Conservation (phyloP, 1,284 basidiomycete species). For the Termitomyces sp. region DNA sequence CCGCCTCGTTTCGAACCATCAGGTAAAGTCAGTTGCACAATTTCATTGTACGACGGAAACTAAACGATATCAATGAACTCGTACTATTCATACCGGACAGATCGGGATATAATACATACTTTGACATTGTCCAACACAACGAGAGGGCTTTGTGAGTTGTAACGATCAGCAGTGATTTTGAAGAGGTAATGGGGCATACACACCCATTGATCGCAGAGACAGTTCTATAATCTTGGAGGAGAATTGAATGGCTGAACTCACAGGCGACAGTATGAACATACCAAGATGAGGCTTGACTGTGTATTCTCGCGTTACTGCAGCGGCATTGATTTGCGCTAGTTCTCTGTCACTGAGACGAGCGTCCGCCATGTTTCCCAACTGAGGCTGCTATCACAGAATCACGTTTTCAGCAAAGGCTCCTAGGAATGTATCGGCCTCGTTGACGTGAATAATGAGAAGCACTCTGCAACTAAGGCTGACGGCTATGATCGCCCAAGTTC, state of each 20-base stretch:
- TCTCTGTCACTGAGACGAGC: conserved; percentile 69
- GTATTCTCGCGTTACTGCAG: conserved; percentile 82
- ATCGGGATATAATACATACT: conserved; percentile 34
- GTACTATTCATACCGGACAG: not conserved
- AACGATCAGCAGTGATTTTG: conserved; percentile 10
- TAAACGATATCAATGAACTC: conserved; percentile 25
- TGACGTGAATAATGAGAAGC: not conserved
- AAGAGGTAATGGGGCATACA: conserved; percentile 23
- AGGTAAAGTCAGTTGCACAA: conserved; percentile 92
- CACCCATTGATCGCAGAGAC: conserved; percentile 97
- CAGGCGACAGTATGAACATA: conserved; percentile 33
- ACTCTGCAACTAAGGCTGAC: not conserved
- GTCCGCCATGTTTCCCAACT: conserved; percentile 39
- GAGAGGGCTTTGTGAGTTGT: conserved; percentile 57
- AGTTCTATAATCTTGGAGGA: conserved; percentile 80
- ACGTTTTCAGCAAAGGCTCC: conserved; percentile 1
- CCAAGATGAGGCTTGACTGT: conserved; percentile 88
- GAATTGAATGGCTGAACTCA: conserved; percentile 14
- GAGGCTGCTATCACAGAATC: conserved; percentile 3
- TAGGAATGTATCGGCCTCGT: not conserved
- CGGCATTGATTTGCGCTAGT: conserved; percentile 79
- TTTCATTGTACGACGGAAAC: conserved; percentile 99
- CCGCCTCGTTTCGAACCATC: conserved; percentile 95
- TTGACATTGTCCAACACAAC: conserved; percentile 99
- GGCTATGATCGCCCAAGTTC: conserved; percentile 10